Conservation (phyloP, 2,329 filamentous ascomycete species). For the Diaporthe citrichinensis region DNA sequence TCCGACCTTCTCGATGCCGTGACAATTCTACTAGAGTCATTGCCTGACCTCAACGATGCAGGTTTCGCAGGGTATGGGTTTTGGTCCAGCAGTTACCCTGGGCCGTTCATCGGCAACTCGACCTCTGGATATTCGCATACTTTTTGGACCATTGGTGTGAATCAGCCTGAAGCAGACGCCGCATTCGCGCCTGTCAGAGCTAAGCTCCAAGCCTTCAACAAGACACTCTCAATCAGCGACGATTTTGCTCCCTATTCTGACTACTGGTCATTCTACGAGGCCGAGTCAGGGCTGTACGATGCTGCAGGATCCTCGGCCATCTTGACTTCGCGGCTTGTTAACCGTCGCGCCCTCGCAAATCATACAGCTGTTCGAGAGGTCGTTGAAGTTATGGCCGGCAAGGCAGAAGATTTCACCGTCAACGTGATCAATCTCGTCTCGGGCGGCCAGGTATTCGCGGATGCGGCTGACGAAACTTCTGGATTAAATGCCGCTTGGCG, state of each 20-base stretch:
- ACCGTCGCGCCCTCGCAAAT: background rate
- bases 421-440: background rate
- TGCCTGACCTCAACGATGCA: conserved; percentile 2
- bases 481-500: background rate
- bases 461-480: background rate
- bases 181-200: background rate
- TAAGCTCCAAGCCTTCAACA: background rate
- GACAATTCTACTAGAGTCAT: background rate
- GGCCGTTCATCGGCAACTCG: background rate
- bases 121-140: conserved; percentile 11
- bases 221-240: background rate
- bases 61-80: background rate
- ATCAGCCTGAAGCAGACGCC: background rate
- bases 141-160: background rate
- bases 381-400: background rate
- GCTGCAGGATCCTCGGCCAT: background rate
- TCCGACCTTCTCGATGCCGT: conserved; percentile 2
- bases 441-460: conserved; percentile 12
- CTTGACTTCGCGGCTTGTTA: background rate
- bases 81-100: background rate
- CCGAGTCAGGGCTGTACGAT: background rate
- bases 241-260: background rate
- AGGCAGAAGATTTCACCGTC: background rate
- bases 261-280: conserved; percentile 23
- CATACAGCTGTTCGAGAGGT: background rate